phyloP scores from a whole-genome alignment of 306 rosid species.

The Begonia fuchsioides region DNA sequence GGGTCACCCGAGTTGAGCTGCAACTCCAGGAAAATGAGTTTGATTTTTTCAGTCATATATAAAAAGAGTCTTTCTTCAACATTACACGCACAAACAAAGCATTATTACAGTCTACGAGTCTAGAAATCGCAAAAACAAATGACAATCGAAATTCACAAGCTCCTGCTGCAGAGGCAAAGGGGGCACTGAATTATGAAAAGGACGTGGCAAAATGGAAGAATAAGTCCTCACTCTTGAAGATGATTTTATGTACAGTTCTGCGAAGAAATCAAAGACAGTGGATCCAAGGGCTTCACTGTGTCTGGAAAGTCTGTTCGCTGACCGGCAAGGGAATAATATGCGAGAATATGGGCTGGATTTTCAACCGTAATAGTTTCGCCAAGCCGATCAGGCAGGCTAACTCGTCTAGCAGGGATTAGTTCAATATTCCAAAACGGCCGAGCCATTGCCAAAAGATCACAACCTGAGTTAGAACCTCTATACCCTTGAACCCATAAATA shows the following conservation, averaged over 20 bases:
- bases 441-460: conserved; percentile 66
- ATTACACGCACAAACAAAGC: too few species aligned
- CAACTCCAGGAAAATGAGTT: too few species aligned
- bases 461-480: conserved; percentile 41
- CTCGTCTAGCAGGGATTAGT: conserved; percentile 55
- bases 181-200: conserved; percentile 23
- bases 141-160: neutral
- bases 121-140: too few species aligned
- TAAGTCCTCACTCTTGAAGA: conserved; percentile 1
- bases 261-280: conserved; percentile 14
- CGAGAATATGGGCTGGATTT: conserved; percentile 87
- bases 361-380: conserved; percentile 21
- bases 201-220: conserved; percentile 12
- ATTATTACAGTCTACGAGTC: too few species aligned
- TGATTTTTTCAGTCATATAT: too few species aligned
- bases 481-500: conserved; percentile 96
- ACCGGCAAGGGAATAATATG: conserved; percentile 96
- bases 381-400: conserved; percentile 2
- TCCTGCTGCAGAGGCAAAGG: neutral
- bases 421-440: conserved; percentile 89
- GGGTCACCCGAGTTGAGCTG: too few species aligned
- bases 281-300: conserved; percentile 50
- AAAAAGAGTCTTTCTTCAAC: too few species aligned
- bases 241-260: conserved; percentile 38
- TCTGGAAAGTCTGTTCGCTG: conserved; percentile 74